Evolutionary conservation across 768 basidiomycete species (phyloP).

Genomic region (Suillus hirtellus): DNA sequence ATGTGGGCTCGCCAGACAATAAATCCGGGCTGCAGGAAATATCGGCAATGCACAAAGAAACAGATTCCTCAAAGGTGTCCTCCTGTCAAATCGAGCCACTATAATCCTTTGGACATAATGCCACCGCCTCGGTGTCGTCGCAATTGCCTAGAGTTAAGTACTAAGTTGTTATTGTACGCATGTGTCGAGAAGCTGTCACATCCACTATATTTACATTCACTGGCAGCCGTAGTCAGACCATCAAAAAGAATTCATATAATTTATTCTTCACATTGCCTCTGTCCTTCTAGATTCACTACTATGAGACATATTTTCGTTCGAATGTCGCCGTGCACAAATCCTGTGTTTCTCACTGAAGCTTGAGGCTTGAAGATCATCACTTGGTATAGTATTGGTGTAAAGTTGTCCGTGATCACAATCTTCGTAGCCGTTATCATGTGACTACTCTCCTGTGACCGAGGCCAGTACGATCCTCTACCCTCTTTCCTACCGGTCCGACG

Average conservation of each 20-base stretch:
- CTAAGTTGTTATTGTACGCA: neutral
- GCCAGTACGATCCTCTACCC: no score
- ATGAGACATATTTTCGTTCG: neutral
- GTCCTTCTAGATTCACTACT: neutral
- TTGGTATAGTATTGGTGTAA: no score
- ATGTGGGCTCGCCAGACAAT: neutral
- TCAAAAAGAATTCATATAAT: neutral
- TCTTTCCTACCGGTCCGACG: no score
- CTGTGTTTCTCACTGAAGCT: neutral
- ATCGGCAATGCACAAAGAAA: neutral
- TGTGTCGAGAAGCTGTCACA: neutral
- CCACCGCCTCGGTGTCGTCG: neutral
- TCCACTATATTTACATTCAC: neutral
- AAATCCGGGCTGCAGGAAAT: neutral
- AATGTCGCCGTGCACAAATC: neutral
- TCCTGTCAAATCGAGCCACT: neutral
- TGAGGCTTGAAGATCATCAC: no score
- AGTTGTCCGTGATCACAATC: no score
- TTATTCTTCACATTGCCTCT: neutral
- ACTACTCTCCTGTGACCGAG: no score
- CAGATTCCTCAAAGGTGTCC: neutral
- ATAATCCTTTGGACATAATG: neutral
- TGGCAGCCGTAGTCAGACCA: neutral
- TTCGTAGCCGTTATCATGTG: no score
- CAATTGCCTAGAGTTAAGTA: neutral